These are phyloP conservation scores for Miscanthus sacchariflorus DNA, from an alignment of 202 grass and related monocot genomes.

Conservation along the genomic window DNA sequence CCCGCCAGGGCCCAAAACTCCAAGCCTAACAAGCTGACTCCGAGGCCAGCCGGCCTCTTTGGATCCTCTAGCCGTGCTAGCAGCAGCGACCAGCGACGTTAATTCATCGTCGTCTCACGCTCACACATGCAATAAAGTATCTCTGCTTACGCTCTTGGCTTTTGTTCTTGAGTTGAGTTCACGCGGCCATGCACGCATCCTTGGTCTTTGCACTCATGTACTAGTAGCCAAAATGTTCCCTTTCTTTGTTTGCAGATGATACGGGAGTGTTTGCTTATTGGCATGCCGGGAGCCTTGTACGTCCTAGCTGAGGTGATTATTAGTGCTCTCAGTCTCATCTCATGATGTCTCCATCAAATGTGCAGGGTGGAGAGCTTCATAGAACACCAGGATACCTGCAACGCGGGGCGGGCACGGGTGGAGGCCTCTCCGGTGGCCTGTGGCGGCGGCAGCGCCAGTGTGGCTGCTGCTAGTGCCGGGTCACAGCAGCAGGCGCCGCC, in stretches of 20 bases:
- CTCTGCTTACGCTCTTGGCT: constrained; percentile 8
- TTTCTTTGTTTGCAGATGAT: not conserved
- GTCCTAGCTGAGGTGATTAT: constrained; percentile 1
- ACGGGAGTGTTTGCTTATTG: not conserved
- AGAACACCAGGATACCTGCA: constrained; percentile 97
- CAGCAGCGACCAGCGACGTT: too few relatives aligned
- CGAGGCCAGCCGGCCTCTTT: not conserved
- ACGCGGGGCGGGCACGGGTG: constrained; percentile 38
- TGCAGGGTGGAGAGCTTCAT: constrained; percentile 99
- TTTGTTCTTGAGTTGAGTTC: constrained; percentile 5
- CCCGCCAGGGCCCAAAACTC: constrained; percentile 52
- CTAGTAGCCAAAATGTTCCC: not conserved
- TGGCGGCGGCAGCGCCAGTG: not conserved
- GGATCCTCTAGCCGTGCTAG: too few relatives aligned
- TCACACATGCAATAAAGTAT: constrained; percentile 60
- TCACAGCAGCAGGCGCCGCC: constrained; percentile 21
- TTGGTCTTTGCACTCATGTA: not conserved
- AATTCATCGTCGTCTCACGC: constrained; percentile 45
- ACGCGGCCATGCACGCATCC: constrained; percentile 13
- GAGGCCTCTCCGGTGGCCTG: constrained; percentile 31
- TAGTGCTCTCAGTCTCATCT: not conserved
- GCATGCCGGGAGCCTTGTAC: not conserved
- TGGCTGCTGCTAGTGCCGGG: not conserved
- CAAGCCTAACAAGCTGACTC: constrained; percentile 43
- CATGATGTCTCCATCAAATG: not conserved